Conservation (phyloP, 768 basidiomycete genomes). For the Auricularia sp. region DNA sequence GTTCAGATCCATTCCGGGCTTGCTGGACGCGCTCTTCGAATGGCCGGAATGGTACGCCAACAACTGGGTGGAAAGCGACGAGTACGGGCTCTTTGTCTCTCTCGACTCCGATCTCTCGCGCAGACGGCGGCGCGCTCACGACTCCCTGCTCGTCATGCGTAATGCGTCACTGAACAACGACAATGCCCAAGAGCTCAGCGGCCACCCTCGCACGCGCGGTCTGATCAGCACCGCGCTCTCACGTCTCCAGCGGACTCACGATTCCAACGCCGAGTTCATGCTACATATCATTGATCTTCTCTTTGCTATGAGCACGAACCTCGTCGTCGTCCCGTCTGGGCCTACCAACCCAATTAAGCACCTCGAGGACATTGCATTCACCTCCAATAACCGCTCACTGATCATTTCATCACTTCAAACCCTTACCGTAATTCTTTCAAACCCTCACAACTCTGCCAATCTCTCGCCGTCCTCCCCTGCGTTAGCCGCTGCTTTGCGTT, state of each 20-base stretch:
- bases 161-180: conserved; percentile 63
- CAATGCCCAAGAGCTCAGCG: conserved; percentile 52
- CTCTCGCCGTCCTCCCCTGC: conserved; percentile 48
- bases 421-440: conserved; percentile 52
- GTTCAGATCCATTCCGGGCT: conserved; percentile 60
- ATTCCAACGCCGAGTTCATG: conserved; percentile 62
- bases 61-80: conserved; percentile 3
- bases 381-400: conserved; percentile 62
- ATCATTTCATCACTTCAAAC: conserved; percentile 55
- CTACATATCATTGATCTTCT: conserved; percentile 64
- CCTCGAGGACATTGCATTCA: conserved; percentile 43
- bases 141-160: conserved; percentile 78
- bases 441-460: conserved; percentile 45
- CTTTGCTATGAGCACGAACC: conserved; percentile 43
- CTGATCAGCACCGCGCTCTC: conserved; percentile 57
- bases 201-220: conserved; percentile 50
- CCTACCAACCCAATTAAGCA: conserved; percentile 42
- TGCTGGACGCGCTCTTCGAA: conserved; percentile 75
- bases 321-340: conserved; percentile 29
- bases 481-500: conserved; percentile 52
- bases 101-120: conserved; percentile 34
- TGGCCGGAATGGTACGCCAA: conserved; percentile 80
- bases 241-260: conserved; percentile 47
- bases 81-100: conserved; percentile 41
- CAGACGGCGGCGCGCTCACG: conserved; percentile 67